A percentile compares a stretch with the other conserved stretches of the same genome.
These are phyloP conservation scores for Arthroderma uncinatum DNA, from an alignment of 2,329 filamentous ascomycete species.

Conservation along the genomic window DNA sequence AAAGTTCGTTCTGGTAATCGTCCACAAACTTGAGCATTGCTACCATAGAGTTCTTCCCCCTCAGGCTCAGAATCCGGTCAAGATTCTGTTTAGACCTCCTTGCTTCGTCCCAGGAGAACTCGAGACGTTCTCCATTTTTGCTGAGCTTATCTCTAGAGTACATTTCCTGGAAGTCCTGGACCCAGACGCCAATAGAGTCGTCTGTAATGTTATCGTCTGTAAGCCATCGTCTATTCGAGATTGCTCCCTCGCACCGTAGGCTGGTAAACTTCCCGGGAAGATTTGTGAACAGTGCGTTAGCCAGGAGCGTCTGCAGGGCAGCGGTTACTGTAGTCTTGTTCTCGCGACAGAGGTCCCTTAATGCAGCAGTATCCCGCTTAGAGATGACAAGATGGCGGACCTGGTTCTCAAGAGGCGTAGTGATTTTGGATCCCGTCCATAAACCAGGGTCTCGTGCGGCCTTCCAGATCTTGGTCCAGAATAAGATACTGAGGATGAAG, in stretches of 20 bases:
- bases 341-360: constrained; percentile 15
- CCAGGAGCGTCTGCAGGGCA: constrained; percentile 30
- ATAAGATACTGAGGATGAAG: constrained; percentile 26
- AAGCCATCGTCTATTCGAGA: constrained; percentile 32
- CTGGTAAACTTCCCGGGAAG: constrained; percentile 22
- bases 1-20: constrained; percentile 27
- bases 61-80: constrained; percentile 17
- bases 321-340: constrained; percentile 35
- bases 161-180: constrained; percentile 25
- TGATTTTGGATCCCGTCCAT: neutral
- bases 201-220: constrained; percentile 23
- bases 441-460: constrained; percentile 9
- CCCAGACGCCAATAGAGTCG: constrained; percentile 30
- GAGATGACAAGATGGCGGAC: neutral
- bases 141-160: neutral
- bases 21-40: constrained; percentile 34
- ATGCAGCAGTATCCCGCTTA: neutral
- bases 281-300: constrained; percentile 28
- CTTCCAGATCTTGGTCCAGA: constrained; percentile 11
- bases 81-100: constrained; percentile 24
- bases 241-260: constrained; percentile 25
- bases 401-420: neutral
- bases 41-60: constrained; percentile 26
- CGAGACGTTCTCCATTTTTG: constrained; percentile 18
- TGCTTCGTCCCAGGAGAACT: constrained; percentile 28